phyloP scores from a whole-genome alignment of 768 basidiomycete species.

The Termitomyces bulborhizus region DNA sequence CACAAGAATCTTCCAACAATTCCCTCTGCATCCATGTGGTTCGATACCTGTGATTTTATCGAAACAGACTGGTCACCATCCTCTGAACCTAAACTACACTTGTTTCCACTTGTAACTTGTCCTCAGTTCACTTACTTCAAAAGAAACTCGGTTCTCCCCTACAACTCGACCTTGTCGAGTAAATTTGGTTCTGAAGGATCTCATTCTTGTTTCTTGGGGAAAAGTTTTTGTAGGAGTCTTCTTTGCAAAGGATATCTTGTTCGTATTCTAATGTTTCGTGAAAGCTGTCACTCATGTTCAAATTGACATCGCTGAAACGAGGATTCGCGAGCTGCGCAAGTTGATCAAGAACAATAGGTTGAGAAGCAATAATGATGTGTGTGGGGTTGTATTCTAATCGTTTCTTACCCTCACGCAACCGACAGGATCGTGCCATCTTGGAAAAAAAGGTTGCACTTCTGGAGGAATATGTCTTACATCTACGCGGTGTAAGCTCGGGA shows the following conservation, averaged over 20 bases:
- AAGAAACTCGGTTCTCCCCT: slow-evolving; percentile 38
- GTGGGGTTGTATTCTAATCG: not conserved
- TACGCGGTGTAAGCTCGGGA: slow-evolving; percentile 39
- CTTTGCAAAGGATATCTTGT: not conserved
- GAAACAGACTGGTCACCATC: slow-evolving; percentile 65
- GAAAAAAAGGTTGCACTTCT: slow-evolving; percentile 53
- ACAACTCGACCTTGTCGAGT: slow-evolving; percentile 38
- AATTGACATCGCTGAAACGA: slow-evolving; percentile 47
- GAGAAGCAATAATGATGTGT: slow-evolving; percentile 6
- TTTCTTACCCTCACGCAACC: not conserved
- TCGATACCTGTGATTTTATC: slow-evolving; percentile 75
- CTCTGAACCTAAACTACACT: slow-evolving; percentile 51
- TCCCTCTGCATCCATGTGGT: slow-evolving; percentile 54
- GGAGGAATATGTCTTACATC: slow-evolving; percentile 52
- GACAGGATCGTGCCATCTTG: slow-evolving; percentile 13
- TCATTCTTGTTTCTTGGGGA: slow-evolving; percentile 75
- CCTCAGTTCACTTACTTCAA: slow-evolving; percentile 83
- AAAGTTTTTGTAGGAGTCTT: slow-evolving; percentile 52
- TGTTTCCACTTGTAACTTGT: slow-evolving; percentile 69
- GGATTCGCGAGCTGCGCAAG: slow-evolving; percentile 45
- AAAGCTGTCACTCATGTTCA: slow-evolving; percentile 63
- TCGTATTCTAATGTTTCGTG: slow-evolving; percentile 5
- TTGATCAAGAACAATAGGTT: slow-evolving; percentile 11
- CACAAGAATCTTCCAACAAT: slow-evolving; percentile 38
- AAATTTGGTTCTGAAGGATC: slow-evolving; percentile 87